Evolutionary conservation across 345 rosid genomes (phyloP).

Genomic region (Populus ilicifolia): DNA sequence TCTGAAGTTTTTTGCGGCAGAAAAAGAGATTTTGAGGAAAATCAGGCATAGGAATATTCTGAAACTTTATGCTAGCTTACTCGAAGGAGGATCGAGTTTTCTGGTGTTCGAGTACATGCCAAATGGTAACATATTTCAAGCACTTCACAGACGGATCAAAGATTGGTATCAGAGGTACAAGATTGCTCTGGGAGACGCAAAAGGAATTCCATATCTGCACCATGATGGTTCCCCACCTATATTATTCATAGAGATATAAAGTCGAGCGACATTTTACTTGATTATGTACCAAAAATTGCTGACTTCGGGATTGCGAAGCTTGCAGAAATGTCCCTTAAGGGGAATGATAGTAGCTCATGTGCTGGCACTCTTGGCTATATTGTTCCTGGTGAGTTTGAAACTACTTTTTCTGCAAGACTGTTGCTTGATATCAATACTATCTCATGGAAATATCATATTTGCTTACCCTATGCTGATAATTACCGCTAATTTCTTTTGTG

Average conservation of each 20-base stretch:
- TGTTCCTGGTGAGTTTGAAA: conserved; percentile 70
- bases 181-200: conserved; percentile 75
- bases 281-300: conserved; percentile 73
- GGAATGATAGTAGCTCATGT: conserved; percentile 46
- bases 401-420: neutral
- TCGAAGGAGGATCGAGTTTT: conserved; percentile 54
- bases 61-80: conserved; percentile 69
- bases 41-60: conserved; percentile 77
- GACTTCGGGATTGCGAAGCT: conserved; percentile 89
- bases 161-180: conserved; percentile 68
- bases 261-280: conserved; percentile 76
- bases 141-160: conserved; percentile 51
- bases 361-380: conserved; percentile 92
- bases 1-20: conserved; percentile 54
- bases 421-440: neutral
- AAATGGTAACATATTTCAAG: conserved; percentile 68
- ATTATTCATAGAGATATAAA: conserved; percentile 86
- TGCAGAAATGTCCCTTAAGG: conserved; percentile 41
- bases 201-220: conserved; percentile 82
- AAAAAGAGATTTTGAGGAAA: conserved; percentile 74
- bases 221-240: conserved; percentile 72
- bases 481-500: neutral
- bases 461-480: neutral
- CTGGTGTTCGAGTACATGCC: conserved; percentile 83
- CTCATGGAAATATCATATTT: no score